phyloP scores from a whole-genome alignment of 2,329 filamentous ascomycete genomes.

The Apiospora marii region DNA sequence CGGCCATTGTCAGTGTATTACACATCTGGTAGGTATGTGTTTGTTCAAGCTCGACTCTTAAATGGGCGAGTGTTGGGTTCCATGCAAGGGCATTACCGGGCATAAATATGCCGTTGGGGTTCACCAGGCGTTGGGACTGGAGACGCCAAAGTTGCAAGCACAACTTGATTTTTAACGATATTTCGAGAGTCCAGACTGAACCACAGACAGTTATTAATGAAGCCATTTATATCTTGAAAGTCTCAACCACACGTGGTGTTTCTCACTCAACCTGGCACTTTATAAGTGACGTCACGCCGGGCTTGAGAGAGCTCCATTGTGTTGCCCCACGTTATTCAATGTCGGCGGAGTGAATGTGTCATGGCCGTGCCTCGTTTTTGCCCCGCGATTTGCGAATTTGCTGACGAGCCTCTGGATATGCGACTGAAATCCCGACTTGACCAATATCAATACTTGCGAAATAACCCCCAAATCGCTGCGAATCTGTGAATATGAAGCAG shows the following conservation, averaged over 20 bases:
- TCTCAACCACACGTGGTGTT: neutral
- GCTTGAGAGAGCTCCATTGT: neutral
- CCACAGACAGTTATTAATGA: neutral
- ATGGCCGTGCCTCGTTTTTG: constrained; percentile 22
- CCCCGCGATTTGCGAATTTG: constrained; percentile 22
- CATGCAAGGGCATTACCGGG: neutral
- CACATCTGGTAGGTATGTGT: neutral
- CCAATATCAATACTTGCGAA: constrained; percentile 1
- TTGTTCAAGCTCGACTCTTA: no score
- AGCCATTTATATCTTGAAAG: neutral
- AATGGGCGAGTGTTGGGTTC: neutral
- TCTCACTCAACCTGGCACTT: neutral
- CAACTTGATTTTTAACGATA: neutral
- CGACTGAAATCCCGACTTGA: constrained; percentile 23
- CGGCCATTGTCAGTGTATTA: neutral
- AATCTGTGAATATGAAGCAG: constrained; percentile 58
- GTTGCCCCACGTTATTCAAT: constrained; percentile 16
- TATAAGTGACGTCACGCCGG: constrained; percentile 11
- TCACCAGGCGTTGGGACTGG: neutral
- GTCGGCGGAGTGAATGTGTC: constrained; percentile 24
- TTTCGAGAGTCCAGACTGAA: neutral
- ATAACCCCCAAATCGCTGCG: neutral
- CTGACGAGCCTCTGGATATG: neutral
- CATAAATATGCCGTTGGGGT: neutral
- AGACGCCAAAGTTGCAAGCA: neutral